These are phyloP conservation scores for Penicillium longicatenatum DNA, from an alignment of 495 filamentous ascomycete species.

Conservation along the genomic window DNA sequence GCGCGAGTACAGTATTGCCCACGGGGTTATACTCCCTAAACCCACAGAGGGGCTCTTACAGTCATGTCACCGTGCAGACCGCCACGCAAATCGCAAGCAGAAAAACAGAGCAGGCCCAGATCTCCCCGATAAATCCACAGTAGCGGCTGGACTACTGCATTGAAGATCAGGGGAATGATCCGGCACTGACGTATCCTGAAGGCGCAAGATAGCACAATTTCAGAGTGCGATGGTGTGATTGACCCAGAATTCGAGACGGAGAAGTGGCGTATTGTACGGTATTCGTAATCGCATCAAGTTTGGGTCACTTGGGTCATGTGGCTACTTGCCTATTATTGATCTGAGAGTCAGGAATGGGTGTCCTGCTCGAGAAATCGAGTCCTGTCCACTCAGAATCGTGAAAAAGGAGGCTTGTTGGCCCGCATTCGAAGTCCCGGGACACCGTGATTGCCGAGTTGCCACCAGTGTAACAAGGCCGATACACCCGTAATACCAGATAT, in stretches of 20 bases:
- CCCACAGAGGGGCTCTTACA: neutral
- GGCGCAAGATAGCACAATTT: conserved; percentile 38
- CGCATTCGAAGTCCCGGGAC: neutral
- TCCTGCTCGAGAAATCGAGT: conserved; percentile 1
- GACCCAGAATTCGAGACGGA: conserved; percentile 3
- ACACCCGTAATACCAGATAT: conserved; percentile 5
- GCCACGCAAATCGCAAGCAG: neutral
- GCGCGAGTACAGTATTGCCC: neutral
- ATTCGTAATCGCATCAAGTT: neutral
- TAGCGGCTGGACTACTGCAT: conserved; percentile 18
- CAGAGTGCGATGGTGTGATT: conserved; percentile 47
- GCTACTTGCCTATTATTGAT: neutral
- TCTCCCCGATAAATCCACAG: conserved; percentile 1
- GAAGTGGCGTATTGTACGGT: conserved; percentile 3
- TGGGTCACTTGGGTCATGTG: conserved; percentile 2
- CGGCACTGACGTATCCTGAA: conserved; percentile 31
- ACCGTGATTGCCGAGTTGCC: conserved; percentile 14
- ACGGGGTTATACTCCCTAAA: conserved; percentile 1
- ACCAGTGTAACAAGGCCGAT: conserved; percentile 7
- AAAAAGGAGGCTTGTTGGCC: neutral
- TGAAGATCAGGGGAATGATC: conserved; percentile 31
- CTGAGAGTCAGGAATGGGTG: neutral
- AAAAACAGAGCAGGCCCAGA: neutral
- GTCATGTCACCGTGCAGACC: neutral
- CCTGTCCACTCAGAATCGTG: neutral